Conservation (phyloP, 495 filamentous ascomycete genomes). For the Rhizodiscina lignyota region DNA sequence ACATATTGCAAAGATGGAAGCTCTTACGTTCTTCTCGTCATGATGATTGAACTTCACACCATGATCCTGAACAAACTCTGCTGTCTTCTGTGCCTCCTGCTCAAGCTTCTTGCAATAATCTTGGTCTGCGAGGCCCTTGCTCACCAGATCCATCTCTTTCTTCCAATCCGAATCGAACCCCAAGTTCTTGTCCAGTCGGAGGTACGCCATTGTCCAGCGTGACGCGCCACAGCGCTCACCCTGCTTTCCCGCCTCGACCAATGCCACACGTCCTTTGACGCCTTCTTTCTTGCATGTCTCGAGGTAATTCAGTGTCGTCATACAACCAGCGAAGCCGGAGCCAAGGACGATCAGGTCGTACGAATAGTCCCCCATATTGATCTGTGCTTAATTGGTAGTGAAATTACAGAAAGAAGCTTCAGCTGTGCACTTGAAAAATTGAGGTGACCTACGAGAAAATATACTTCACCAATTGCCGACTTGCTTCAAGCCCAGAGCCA, state of each 20-base stretch:
- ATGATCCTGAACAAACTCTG: too few relatives aligned
- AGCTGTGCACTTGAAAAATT: too few relatives aligned
- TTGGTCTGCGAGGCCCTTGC: slow-evolving; percentile 11
- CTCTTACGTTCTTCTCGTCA: too few relatives aligned
- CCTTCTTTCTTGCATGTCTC: slow-evolving; percentile 10
- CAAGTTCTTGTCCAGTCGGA: slow-evolving; percentile 13
- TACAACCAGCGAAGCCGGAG: slow-evolving; percentile 14
- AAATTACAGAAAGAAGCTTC: too few relatives aligned
- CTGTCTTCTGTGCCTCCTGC: slow-evolving; percentile 5
- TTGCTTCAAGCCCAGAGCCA: too few relatives aligned
- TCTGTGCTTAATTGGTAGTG: too few relatives aligned
- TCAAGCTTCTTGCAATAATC: slow-evolving; percentile 14
- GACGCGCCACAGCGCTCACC: slow-evolving; percentile 14
- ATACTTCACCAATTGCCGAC: too few relatives aligned
- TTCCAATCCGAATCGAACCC: slow-evolving; percentile 15
- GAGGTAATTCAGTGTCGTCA: slow-evolving; percentile 14
- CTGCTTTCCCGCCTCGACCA: slow-evolving; percentile 14
- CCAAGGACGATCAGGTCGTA: slow-evolving; percentile 16
- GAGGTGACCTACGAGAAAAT: too few relatives aligned
- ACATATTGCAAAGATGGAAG: too few relatives aligned
- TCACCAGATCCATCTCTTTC: slow-evolving; percentile 13
- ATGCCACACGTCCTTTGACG: slow-evolving; percentile 12
- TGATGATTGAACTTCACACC: too few relatives aligned
- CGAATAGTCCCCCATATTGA: too few relatives aligned
- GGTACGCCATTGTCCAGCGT: slow-evolving; percentile 17